These are phyloP conservation scores for Salinomyces thailandicus DNA, from an alignment of 2,329 filamentous ascomycete species.

Conservation along the genomic window DNA sequence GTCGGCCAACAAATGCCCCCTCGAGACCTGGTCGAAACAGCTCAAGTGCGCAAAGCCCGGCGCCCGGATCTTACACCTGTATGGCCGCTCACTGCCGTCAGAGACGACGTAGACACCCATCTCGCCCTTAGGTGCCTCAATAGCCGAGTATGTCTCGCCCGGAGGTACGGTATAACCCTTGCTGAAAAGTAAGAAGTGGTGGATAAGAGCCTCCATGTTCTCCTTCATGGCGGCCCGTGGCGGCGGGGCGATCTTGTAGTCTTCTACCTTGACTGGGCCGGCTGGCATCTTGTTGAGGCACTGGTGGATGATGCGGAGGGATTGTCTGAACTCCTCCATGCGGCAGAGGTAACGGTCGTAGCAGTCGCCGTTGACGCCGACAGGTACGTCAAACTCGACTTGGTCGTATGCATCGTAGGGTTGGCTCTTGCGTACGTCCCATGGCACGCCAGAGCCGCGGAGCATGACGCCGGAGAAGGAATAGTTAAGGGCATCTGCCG, in stretches of 20 bases:
- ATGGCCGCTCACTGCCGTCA: conserved; percentile 91
- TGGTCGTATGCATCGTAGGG: conserved; percentile 97
- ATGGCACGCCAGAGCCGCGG: conserved; percentile 88
- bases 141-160: conserved; percentile 94
- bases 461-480: conserved; percentile 97
- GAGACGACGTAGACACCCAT: conserved; percentile 97
- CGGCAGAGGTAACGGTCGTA: conserved; percentile 98
- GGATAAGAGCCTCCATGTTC: conserved; percentile 99
- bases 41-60: conserved; percentile 91
- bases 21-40: conserved; percentile 86
- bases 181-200: conserved; percentile 97
- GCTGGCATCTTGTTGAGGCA: conserved; percentile 98
- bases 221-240: conserved; percentile 99
- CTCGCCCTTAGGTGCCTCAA: conserved; percentile 99
- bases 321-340: conserved; percentile 99
- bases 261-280: conserved; percentile 87
- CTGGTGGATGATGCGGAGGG: conserved; percentile 94
- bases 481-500: conserved; percentile 90
- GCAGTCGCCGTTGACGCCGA: conserved; percentile 94
- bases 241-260: conserved; percentile 96
- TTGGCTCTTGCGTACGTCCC: conserved; percentile 91
- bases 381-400: conserved; percentile 96
- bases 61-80: conserved; percentile 93
- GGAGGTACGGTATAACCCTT: conserved; percentile 97
- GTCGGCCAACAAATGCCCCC: conserved; percentile 89